Conservation (phyloP, 768 basidiomycete genomes). For the Mycena capillaripes region DNA sequence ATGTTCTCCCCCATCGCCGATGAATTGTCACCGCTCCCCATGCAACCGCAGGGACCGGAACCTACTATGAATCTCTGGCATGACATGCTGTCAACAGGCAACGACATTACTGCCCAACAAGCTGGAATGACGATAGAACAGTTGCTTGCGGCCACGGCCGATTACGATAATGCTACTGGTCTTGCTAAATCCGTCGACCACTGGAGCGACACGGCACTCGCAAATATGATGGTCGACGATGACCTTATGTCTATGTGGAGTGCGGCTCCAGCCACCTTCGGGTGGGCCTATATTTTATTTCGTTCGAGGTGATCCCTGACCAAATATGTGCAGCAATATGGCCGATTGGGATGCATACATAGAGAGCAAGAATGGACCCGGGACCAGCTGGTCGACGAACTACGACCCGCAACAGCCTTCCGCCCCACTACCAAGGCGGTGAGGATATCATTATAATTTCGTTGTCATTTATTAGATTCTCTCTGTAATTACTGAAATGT, state of each 20-base stretch:
- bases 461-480: neutral
- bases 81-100: neutral
- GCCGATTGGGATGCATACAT: constrained; percentile 35
- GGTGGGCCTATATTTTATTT: constrained; percentile 12
- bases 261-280: constrained; percentile 15
- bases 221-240: constrained; percentile 35
- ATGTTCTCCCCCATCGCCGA: constrained; percentile 7
- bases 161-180: constrained; percentile 26
- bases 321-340: constrained; percentile 8
- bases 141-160: constrained; percentile 30
- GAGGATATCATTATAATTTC: neutral
- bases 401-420: constrained; percentile 5
- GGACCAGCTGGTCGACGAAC: constrained; percentile 19
- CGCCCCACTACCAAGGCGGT: neutral
- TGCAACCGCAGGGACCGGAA: neutral
- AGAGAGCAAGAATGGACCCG: constrained; percentile 18
- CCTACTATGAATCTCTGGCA: constrained; percentile 24
- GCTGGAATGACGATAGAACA: constrained; percentile 32
- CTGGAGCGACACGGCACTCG: constrained; percentile 31
- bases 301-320: neutral
- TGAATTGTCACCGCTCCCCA: constrained; percentile 13
- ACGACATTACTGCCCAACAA: neutral
- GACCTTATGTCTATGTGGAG: constrained; percentile 32
- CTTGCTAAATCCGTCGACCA: constrained; percentile 17
- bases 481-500: neutral